Percentiles rank a stretch among this genome's conserved stretches.
Conservation (phyloP, 148 eudicot species). For the Simmondsia chinensis region DNA sequence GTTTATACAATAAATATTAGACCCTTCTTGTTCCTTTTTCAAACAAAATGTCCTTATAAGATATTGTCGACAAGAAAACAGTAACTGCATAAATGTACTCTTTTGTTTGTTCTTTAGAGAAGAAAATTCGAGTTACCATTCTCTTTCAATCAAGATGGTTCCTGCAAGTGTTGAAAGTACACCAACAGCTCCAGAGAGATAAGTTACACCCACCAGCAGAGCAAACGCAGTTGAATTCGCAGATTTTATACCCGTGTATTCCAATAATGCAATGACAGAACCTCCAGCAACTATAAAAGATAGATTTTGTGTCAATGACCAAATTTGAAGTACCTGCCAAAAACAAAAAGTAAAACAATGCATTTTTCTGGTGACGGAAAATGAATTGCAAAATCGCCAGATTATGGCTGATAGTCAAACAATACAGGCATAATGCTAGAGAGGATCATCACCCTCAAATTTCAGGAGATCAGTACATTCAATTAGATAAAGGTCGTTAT, state of each 20-base stretch:
- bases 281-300: conserved; percentile 81
- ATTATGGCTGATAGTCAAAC: neutral
- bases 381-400: neutral
- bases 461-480: no score
- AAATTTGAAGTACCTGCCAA: conserved; percentile 57
- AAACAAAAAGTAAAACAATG: neutral
- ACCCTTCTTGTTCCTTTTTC: no score
- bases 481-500: no score
- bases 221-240: conserved; percentile 25
- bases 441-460: neutral
- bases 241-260: conserved; percentile 27
- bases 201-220: conserved; percentile 40
- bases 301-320: conserved; percentile 67
- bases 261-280: conserved; percentile 44
- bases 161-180: conserved; percentile 93
- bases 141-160: conserved; percentile 91
- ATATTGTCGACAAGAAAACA: no score
- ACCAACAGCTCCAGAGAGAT: conserved; percentile 74
- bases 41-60: no score
- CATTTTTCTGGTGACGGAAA: neutral
- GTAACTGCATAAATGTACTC: conserved; percentile 5
- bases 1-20: no score
- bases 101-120: neutral
- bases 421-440: neutral
- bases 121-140: conserved; percentile 44